phyloP scores from a whole-genome alignment of 345 rosid genomes.

The Litchi chinensis region DNA sequence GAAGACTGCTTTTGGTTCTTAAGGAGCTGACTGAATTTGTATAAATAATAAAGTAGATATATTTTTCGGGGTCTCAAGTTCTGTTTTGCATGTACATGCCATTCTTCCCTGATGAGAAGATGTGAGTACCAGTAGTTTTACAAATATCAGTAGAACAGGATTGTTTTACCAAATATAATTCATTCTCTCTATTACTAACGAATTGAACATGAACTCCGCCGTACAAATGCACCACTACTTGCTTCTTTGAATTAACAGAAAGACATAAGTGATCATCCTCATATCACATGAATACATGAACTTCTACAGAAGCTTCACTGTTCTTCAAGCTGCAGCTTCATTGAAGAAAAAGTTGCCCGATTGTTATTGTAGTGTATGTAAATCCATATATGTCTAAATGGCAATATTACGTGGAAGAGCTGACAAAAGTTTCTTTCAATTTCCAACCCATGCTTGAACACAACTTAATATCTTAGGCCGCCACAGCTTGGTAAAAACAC shows the following conservation, averaged over 20 bases:
- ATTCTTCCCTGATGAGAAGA: not conserved
- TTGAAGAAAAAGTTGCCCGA: not conserved
- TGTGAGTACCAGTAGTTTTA: not conserved
- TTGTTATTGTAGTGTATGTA: not conserved
- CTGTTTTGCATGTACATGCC: not conserved
- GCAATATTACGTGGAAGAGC: too few species aligned
- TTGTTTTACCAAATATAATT: not conserved
- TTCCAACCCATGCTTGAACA: not conserved
- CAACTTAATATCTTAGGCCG: not conserved
- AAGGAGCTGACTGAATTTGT: not conserved
- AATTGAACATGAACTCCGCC: not conserved
- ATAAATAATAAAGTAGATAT: constrained; percentile 8
- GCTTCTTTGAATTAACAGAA: not conserved
- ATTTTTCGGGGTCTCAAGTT: not conserved
- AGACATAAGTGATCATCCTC: not conserved
- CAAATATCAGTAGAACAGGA: not conserved
- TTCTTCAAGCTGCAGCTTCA: not conserved
- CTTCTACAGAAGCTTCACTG: too few species aligned
- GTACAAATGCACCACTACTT: not conserved
- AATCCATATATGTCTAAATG: not conserved
- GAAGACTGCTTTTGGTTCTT: constrained; percentile 14
- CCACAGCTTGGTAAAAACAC: not conserved
- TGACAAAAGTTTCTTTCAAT: not conserved
- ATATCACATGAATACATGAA: not conserved
- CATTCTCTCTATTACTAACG: not conserved